Evolutionary conservation across 1,139 yeast genomes (phyloP), one percentile per base, ranked within the genome.

Genomic region (Suhomyces ambrosiae): DNA sequence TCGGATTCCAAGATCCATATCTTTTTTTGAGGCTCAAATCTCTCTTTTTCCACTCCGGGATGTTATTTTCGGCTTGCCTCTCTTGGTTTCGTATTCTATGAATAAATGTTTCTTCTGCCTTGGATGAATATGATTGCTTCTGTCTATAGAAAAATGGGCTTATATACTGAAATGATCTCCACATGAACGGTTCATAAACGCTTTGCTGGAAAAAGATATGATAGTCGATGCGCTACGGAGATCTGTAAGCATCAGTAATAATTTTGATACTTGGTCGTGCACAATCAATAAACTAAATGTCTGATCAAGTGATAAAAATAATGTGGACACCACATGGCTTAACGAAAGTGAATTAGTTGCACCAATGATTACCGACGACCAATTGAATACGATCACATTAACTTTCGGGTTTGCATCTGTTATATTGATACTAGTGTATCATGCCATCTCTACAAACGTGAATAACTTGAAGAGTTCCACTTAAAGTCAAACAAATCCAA

Each of bases 341-440:
- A 16, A 23, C 16, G 11, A n/a, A 19, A 19, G 7, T 10, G 14
- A 4, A 7, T 7, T 13, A 32, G 11, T 8, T n/a, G 19, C 18
- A 34, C 27, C 27, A 30, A 89, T 88, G 96, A 89, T 89, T 54
- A 72, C 86, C 15, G 96, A 88, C 70, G 69, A 71, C 42, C 92
- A 88, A 62, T 76, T 89, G 58, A 81, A 88, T 59, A 68, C 78
- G 33, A 69, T 87, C 37, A 94, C 88, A 37, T 73, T 86, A 37
- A 63, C 80, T n/a, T 82, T 86, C 52, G 97, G 96, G 5, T 61
- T 87, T 41, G 63, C 79, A 9, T 81, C 95, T 40, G 76, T 88
- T 58, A 71, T 80, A 3, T 71, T 89, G 49, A 85, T 89, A 35
- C 65, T 86, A 34, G 68, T 83, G 4, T 89, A 84, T 61, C 94